Evolutionary conservation across 164 flowering plant genomes (phyloP).

Genomic region (Paratinospora sagittata): DNA sequence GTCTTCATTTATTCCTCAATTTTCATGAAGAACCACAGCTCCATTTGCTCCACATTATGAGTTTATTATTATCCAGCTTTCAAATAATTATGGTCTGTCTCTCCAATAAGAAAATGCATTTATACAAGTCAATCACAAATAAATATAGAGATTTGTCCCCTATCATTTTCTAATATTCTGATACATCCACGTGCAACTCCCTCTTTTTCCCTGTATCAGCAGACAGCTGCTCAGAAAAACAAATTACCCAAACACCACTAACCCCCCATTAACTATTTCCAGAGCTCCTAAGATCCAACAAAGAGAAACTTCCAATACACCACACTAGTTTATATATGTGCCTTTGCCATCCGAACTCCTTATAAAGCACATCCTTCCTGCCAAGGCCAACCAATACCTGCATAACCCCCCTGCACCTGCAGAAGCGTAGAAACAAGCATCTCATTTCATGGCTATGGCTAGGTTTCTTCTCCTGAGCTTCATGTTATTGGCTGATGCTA

Average conservation of each 20-base stretch:
- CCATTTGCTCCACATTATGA: too few species aligned
- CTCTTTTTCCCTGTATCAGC: slow-evolving; percentile 8
- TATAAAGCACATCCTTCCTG: background rate
- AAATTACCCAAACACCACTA: background rate
- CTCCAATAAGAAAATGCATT: background rate
- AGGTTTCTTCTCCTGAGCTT: slow-evolving; percentile 18
- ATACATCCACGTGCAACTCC: slow-evolving; percentile 11
- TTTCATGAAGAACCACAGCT: too few species aligned
- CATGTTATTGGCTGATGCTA: slow-evolving; percentile 14
- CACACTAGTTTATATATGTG: background rate
- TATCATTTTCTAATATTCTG: background rate
- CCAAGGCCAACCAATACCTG: background rate
- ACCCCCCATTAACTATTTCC: background rate
- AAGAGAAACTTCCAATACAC: slow-evolving; percentile 14
- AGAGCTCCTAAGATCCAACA: slow-evolving; percentile 1
- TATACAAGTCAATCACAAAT: slow-evolving; percentile 3
- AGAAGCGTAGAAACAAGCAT: background rate
- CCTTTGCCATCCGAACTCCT: background rate
- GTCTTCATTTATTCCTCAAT: too few species aligned
- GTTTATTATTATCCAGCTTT: background rate
- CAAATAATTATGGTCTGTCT: background rate
- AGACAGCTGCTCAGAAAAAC: slow-evolving; percentile 10
- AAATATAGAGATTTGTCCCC: slow-evolving; percentile 12
- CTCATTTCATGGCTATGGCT: slow-evolving; percentile 20
- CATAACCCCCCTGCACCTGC: background rate